These are phyloP conservation scores for Camellia oleifera DNA, from an alignment of 179 eudicot species.

Conservation along the genomic window DNA sequence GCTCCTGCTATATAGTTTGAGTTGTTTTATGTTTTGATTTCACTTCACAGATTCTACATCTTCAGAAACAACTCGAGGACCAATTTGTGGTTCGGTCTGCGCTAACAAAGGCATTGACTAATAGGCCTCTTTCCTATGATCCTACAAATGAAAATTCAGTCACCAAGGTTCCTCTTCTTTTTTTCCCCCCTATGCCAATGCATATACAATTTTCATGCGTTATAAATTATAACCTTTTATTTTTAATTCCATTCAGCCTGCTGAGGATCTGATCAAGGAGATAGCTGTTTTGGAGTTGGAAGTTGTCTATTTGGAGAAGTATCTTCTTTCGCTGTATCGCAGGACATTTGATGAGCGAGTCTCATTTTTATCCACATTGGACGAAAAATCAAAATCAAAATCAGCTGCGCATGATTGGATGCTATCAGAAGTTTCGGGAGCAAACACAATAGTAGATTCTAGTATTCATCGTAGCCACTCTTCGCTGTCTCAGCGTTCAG, in stretches of 20 bases:
- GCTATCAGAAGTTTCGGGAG: conserved; percentile 26
- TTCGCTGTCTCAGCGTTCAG: conserved; percentile 59
- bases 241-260: conserved; percentile 33
- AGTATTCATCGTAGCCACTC: conserved; percentile 59
- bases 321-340: conserved; percentile 57
- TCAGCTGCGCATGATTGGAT: conserved; percentile 13
- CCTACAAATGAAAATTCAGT: conserved; percentile 36
- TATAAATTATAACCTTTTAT: not conserved
- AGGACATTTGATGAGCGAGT: conserved; percentile 37
- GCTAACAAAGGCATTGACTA: conserved; percentile 62
- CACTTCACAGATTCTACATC: conserved; percentile 59
- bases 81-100: conserved; percentile 53
- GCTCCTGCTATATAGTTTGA: not conserved
- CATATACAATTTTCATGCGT: too few relatives aligned
- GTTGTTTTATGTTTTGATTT: not conserved
- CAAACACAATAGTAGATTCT: conserved; percentile 26
- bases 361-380: conserved; percentile 19
- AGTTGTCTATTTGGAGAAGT: conserved; percentile 57
- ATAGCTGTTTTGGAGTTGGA: conserved; percentile 50
- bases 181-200: not conserved
- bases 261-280: conserved; percentile 45
- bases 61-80: conserved; percentile 72
- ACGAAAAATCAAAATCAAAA: conserved; percentile 10
- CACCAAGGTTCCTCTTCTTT: conserved; percentile 49
- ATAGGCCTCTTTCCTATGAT: conserved; percentile 39